Evolutionary conservation across 176 grass and related monocot genomes (phyloP), one percentile per base, ranked within the genome.

Genomic region (Alopecurus myosuroides): DNA sequence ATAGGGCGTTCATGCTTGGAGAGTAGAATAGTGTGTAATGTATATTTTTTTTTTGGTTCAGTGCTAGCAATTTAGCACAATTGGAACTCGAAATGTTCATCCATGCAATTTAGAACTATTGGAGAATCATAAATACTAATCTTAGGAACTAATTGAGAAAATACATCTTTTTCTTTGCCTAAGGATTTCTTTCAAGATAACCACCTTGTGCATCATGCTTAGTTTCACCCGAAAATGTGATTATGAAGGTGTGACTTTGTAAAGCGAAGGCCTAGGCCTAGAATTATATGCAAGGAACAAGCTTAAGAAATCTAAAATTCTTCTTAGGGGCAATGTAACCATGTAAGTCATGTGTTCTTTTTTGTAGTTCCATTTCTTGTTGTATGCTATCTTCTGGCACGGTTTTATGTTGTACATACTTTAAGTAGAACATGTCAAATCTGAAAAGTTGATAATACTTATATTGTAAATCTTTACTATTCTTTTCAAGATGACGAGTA

Each of bases 271-370:
- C 2, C 34, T n/a, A n/a, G n/a, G 4, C 4, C 34, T 35, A 35
- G 34, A 35, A 35, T 35, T 35, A 35, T 35, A 4, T 35, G 34
- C 34, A 35, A 35, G 34, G 4, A 35, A 35, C 91, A 98, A 98
- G 41, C 92, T 98, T 66, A 98, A 98, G 82, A 98, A 98, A 91
- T 98, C 95, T 77, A 92, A 97, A 88, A 98, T 98, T 92, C 92
- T 98, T 84, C 88, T 90, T 67, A 93, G 92, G 92, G 95, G 90
- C 35, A 92, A 98, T 86, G 92, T 98, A 93, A 91, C 77, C 77
- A 84, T 89, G 79, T 42, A 35, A 35, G 34, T 35, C 34, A 3
- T 35, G 4, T 35, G 2, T 35, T 35, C 4, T 58, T 77, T 90
- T 80, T 41, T 33, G 62, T 68, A 51, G 76, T 49, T 80, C 40